Evolutionary conservation across 1,284 basidiomycete species (phyloP).

Genomic region (Boletus mariae): DNA sequence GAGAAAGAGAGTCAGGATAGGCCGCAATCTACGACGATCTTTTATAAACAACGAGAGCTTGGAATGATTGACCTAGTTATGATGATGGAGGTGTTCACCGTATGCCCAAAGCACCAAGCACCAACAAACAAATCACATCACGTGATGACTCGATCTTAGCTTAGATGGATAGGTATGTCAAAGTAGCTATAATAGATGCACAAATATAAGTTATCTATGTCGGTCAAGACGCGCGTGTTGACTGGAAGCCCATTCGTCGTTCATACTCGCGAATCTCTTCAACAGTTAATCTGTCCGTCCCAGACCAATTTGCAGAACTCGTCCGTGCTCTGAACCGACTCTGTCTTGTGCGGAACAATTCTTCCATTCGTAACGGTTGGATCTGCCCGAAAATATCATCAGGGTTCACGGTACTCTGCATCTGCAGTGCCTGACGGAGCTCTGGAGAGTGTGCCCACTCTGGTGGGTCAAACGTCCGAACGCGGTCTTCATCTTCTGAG

Average conservation of each 20-base stretch:
- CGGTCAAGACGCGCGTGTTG: conserved; percentile 20
- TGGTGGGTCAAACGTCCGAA: conserved; percentile 68
- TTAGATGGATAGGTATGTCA: too few relatives aligned
- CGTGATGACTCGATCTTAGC: conserved; percentile 13
- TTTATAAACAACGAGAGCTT: conserved; percentile 31
- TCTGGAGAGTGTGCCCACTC: conserved; percentile 91
- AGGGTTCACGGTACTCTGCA: conserved; percentile 83
- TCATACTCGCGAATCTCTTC: conserved; percentile 87
- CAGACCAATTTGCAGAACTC: conserved; percentile 92
- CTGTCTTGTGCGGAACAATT: conserved; percentile 70
- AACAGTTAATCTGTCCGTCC: conserved; percentile 75
- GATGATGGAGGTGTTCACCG: conserved; percentile 24
- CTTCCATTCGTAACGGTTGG: conserved; percentile 82
- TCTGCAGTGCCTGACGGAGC: conserved; percentile 69
- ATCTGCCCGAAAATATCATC: conserved; percentile 91
- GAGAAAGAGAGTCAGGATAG: conserved; percentile 44
- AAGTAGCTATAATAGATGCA: conserved; percentile 3
- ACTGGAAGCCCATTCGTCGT: conserved; percentile 82
- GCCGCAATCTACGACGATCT: conserved; percentile 31
- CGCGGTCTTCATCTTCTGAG: conserved; percentile 83
- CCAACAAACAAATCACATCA: conserved; percentile 30
- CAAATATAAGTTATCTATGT: conserved; percentile 9
- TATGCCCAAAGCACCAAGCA: conserved; percentile 23
- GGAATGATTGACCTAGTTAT: conserved; percentile 18
- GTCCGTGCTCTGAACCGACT: conserved; percentile 84